These are phyloP conservation scores for Tuber magnatum DNA, from an alignment of 495 filamentous ascomycete species.

Conservation along the genomic window DNA sequence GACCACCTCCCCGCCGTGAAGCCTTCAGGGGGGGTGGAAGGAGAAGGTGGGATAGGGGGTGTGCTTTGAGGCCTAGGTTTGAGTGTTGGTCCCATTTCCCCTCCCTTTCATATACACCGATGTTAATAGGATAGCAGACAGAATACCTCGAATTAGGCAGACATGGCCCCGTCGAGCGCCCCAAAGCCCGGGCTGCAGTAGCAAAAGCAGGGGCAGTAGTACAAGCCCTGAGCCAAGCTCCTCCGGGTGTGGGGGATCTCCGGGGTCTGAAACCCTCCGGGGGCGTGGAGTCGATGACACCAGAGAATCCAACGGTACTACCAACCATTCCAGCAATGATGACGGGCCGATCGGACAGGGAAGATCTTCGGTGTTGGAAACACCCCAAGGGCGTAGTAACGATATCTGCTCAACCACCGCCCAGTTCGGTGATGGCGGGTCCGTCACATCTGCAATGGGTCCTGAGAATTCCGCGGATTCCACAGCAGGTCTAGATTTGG, in stretches of 20 bases:
- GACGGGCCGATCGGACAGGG: background rate
- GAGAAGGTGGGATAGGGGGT: background rate
- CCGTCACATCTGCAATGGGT: background rate
- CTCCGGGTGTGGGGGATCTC: background rate
- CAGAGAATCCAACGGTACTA: background rate
- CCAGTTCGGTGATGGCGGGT: background rate
- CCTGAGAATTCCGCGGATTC: background rate
- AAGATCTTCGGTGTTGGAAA: background rate
- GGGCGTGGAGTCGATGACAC: background rate
- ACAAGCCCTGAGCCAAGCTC: background rate
- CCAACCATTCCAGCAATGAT: background rate
- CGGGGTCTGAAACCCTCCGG: background rate
- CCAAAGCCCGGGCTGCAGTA: background rate
- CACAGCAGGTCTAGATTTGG: background rate
- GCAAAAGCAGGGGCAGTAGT: background rate
- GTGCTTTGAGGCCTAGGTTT: background rate
- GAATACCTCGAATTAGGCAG: background rate
- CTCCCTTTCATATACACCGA: background rate
- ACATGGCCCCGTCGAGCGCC: background rate
- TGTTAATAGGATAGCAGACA: background rate
- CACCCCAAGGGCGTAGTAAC: background rate
- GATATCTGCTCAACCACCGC: background rate
- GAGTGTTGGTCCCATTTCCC: background rate
- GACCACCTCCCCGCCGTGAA: background rate
- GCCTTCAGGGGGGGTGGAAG: background rate